Base-by-base conservation (phyloP, 371 early-diverging fungal genomes). In the Umbelopsis sp. region DNA sequence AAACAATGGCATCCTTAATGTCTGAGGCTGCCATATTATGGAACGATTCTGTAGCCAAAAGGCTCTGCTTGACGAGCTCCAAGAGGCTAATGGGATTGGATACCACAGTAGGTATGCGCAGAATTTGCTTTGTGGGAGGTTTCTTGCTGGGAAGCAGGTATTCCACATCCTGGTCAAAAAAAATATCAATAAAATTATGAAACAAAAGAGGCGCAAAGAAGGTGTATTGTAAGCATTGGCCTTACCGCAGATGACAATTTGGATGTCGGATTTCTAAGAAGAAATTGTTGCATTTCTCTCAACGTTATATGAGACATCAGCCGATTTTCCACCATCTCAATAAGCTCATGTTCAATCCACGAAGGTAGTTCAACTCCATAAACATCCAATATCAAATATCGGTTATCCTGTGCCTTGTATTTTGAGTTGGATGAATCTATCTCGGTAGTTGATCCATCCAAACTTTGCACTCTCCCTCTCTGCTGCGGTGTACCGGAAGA, bases 311-410 rank as follows among this genome's bases (percentile, higher is more conserved):
- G 76, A 16, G 84, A 85, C 10, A 87, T 85, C 12, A 91, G 75
- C 50, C 89, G 81, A 44, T 75, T 80, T 53, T 92, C 89, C 20
- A 95, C 79, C 74, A 92, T 74, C 2, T 76, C 76, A n/a, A 89
- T 86, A 6, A 94, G 81, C 20, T 92, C 92, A 37, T 81, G 81
- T 0, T 89, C 88, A 37, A 93, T 87, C 52, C 88, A 86, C 14
- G 69, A 72, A 2, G 92, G 90, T 0, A 74, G 64, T n/a, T 93
- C 90, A 8, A 94, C 83, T 7, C 96, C 94, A 73, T 85, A 88
- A 1, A 95, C 91, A 50, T 93, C 87, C 22, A 95, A 70, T 3
- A 87, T 79, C 6, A 95, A 70, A 38, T 86, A 86, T n/a, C 89
- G 73, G 0, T 84, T 72, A 37, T 87, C 88, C n/a, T 65, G 71